Conservation (phyloP, 176 grass and related monocot species). For the Aegilops umbellulata region DNA sequence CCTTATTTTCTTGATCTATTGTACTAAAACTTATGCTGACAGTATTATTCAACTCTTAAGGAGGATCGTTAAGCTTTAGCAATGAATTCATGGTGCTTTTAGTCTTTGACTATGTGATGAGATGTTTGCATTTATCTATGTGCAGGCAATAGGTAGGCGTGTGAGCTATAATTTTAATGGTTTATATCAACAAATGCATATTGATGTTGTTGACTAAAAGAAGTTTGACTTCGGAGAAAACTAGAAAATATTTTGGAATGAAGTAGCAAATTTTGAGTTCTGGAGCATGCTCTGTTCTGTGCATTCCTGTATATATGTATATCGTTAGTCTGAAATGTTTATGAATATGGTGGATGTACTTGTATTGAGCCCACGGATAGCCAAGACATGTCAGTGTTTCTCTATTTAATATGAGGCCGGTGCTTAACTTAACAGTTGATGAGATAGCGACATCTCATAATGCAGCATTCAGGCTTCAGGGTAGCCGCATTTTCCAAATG, state of each 20-base stretch:
- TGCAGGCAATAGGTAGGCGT: neutral
- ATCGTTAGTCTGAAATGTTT: neutral
- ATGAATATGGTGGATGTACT: neutral
- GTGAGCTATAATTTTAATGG: neutral
- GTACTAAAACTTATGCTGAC: neutral
- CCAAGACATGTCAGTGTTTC: neutral
- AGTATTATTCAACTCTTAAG: no score
- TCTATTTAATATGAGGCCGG: neutral
- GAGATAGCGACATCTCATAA: neutral
- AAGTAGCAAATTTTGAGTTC: no score
- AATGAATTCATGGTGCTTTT: conserved; percentile 7
- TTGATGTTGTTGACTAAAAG: no score
- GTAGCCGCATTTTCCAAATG: neutral
- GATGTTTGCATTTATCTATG: neutral
- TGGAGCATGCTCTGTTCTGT: neutral
- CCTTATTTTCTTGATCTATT: neutral
- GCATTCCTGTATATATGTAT: neutral
- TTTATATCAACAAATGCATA: neutral
- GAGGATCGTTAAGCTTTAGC: no score
- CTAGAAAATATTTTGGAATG: no score
- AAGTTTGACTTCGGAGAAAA: no score
- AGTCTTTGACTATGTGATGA: neutral
- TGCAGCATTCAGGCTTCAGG: neutral
- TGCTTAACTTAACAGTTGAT: neutral
- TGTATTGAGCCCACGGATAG: neutral